phyloP scores from a whole-genome alignment of 1,284 basidiomycete species.

The Ceratobasidium sp. region DNA sequence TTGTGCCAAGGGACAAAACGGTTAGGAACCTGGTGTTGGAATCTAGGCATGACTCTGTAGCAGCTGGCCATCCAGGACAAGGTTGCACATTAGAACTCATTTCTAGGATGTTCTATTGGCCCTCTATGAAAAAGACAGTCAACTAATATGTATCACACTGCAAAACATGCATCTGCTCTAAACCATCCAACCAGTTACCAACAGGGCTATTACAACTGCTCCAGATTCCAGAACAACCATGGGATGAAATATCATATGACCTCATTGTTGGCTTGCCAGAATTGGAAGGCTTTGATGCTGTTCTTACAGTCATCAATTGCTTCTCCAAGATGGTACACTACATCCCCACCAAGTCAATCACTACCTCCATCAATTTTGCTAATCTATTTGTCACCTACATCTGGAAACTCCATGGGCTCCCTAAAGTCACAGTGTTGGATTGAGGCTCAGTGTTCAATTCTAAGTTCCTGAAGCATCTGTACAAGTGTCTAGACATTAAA shows the following conservation, averaged over 20 bases:
- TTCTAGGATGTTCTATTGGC: constrained; percentile 38
- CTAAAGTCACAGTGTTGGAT: constrained; percentile 41
- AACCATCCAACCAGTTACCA: constrained; percentile 32
- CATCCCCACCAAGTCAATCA: constrained; percentile 41
- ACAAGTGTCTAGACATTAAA: constrained; percentile 32
- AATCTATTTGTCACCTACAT: constrained; percentile 38
- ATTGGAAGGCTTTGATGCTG: constrained; percentile 39
- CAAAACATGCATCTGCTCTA: constrained; percentile 41
- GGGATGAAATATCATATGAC: constrained; percentile 34
- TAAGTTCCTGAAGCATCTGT: constrained; percentile 34
- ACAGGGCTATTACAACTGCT: constrained; percentile 41
- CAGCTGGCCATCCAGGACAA: constrained; percentile 14
- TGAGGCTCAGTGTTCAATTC: constrained; percentile 41
- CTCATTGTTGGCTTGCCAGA: constrained; percentile 42
- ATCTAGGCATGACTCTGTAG: not conserved
- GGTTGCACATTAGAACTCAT: not conserved
- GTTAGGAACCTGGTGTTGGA: not conserved
- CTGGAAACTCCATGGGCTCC: constrained; percentile 41
- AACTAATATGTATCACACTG: constrained; percentile 43
- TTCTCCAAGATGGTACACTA: constrained; percentile 43
- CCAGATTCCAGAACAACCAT: constrained; percentile 39
- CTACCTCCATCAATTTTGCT: constrained; percentile 32
- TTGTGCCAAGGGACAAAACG: not conserved
- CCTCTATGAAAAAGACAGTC: constrained; percentile 36
- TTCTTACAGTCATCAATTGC: constrained; percentile 43